These are phyloP conservation scores for Fraxinus paxiana DNA, from an alignment of 305 asterid genomes.

Conservation along the genomic window DNA sequence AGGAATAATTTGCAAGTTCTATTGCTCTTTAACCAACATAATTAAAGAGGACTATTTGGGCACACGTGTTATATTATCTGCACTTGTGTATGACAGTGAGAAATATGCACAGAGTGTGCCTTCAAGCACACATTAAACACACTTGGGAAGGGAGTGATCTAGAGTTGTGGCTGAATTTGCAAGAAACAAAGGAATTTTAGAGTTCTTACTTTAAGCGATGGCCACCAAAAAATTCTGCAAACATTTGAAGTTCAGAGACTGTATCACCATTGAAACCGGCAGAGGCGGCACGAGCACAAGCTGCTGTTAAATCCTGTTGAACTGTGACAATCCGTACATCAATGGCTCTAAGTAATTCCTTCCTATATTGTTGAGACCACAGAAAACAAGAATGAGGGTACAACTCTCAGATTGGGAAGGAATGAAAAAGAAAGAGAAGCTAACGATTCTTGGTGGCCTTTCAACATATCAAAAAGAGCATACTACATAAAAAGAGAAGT, in stretches of 20 bases:
- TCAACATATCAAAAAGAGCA: not conserved
- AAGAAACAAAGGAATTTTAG: slow-evolving; percentile 2
- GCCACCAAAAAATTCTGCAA: slow-evolving; percentile 75
- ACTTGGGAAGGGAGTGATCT: not conserved
- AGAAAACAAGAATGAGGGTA: slow-evolving; percentile 16
- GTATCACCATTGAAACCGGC: slow-evolving; percentile 74
- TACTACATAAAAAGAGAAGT: not conserved
- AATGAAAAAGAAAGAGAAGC: not conserved
- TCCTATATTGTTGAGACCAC: slow-evolving; percentile 43
- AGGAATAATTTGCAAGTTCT: not conserved
- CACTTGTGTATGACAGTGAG: not conserved
- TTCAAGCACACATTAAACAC: not conserved
- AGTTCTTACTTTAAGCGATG: slow-evolving; percentile 65
- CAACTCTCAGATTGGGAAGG: not conserved
- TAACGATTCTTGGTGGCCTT: not conserved
- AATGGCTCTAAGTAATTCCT: slow-evolving; percentile 83
- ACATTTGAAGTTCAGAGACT: slow-evolving; percentile 70
- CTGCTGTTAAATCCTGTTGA: slow-evolving; percentile 61
- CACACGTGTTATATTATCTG: not conserved
- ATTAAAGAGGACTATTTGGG: not conserved
- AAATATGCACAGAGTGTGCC: not conserved
- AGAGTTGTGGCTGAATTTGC: slow-evolving; percentile 10
- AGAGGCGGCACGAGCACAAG: slow-evolving; percentile 73
- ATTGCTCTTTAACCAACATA: not conserved
- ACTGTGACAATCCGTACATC: slow-evolving; percentile 82